Conservation (phyloP, 1,284 basidiomycete species). For the Tilletia setariae region DNA sequence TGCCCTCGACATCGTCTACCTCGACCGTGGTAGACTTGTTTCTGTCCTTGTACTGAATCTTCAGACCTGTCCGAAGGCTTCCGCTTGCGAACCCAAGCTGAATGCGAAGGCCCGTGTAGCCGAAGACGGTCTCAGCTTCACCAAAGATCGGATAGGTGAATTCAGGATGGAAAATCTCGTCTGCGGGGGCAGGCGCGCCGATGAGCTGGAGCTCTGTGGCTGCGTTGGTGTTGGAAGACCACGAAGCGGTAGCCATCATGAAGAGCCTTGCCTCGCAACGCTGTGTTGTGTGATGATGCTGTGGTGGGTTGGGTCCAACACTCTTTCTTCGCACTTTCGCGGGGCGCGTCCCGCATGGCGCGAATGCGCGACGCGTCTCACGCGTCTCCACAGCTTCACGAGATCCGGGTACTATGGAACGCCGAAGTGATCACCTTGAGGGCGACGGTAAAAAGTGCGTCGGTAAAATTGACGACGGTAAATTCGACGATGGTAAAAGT, state of each 20-base stretch:
- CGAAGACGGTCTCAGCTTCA: conserved; percentile 93
- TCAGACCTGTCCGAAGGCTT: conserved; percentile 63
- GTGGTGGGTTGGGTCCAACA: background rate
- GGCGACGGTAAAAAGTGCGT: too few species aligned
- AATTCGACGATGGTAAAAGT: too few species aligned
- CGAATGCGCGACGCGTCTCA: too few species aligned
- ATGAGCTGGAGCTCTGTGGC: conserved; percentile 39
- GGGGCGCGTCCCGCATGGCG: too few species aligned
- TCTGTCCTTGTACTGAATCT: conserved; percentile 40
- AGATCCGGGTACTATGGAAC: too few species aligned
- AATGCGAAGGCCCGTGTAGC: conserved; percentile 66
- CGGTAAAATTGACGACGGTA: too few species aligned
- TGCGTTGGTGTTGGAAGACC: conserved; percentile 43
- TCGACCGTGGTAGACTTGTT: conserved; percentile 60
- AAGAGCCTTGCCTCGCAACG: background rate
- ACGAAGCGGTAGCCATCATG: conserved; percentile 19
- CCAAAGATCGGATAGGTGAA: conserved; percentile 70
- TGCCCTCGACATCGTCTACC: conserved; percentile 81
- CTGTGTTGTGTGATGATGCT: background rate
- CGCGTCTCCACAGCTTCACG: too few species aligned
- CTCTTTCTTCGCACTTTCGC: too few species aligned
- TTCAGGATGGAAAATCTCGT: conserved; percentile 37
- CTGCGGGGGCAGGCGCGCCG: conserved; percentile 30
- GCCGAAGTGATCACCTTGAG: too few species aligned
- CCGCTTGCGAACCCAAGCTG: conserved; percentile 83